These are phyloP conservation scores for Pulveroboletus sp. DNA, from an alignment of 768 basidiomycete species.

Conservation along the genomic window DNA sequence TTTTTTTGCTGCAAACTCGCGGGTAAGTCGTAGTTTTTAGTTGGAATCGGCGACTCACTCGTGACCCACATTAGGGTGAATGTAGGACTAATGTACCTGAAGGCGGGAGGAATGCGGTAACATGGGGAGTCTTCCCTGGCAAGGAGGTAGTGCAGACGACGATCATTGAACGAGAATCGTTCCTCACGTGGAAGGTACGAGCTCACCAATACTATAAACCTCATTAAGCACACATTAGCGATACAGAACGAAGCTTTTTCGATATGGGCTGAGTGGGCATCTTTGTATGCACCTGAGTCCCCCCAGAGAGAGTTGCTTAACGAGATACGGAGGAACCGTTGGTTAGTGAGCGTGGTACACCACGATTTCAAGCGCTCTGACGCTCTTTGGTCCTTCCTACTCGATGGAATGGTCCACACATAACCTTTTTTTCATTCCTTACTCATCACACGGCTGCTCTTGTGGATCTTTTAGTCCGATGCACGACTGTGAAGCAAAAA, in stretches of 20 bases:
- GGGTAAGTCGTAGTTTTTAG: constrained; percentile 42
- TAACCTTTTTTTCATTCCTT: not conserved
- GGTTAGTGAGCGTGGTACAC: constrained; percentile 91
- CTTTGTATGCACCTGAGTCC: constrained; percentile 76
- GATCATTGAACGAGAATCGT: constrained; percentile 93
- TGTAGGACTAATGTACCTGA: constrained; percentile 75
- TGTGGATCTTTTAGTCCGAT: no score
- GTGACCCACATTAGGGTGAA: constrained; percentile 54
- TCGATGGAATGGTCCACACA: constrained; percentile 29
- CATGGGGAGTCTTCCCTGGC: constrained; percentile 98
- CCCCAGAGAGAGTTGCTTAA: constrained; percentile 73
- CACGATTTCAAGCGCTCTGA: constrained; percentile 84
- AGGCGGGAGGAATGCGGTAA: constrained; percentile 88
- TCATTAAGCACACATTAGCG: constrained; percentile 2
- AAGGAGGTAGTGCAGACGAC: constrained; percentile 96
- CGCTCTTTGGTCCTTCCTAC: constrained; percentile 84
- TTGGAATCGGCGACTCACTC: not conserved
- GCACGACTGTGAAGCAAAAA: no score
- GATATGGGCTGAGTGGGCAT: constrained; percentile 95
- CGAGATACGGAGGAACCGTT: constrained; percentile 64
- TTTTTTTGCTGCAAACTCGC: constrained; percentile 80
- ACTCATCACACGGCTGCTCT: no score
- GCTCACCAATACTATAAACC: not conserved
- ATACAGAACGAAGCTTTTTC: constrained; percentile 91
- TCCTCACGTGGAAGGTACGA: constrained; percentile 93